Conservation (phyloP, 352 stramenopile genomes). For the Globisporangium recalcitrans region DNA sequence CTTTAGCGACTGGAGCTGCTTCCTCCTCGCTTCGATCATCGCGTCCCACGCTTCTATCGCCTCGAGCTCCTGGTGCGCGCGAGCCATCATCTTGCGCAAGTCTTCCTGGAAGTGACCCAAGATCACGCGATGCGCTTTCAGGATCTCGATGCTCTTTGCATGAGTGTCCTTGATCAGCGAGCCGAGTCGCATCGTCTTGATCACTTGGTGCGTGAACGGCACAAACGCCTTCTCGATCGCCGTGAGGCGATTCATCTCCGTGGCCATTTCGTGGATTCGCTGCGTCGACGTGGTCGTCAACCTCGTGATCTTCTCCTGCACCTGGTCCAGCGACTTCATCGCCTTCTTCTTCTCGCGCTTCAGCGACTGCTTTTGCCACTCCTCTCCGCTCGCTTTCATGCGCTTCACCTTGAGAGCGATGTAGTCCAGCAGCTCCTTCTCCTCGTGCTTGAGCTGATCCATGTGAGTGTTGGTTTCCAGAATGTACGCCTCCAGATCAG, state of each 20-base stretch:
- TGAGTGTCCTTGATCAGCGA: conserved; percentile 38
- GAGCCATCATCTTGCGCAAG: conserved; percentile 42
- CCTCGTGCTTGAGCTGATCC: conserved; percentile 50
- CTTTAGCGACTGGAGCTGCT: conserved; percentile 56
- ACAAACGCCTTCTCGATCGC: conserved; percentile 70
- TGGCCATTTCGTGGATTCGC: conserved; percentile 57
- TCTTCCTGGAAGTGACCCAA: conserved; percentile 56
- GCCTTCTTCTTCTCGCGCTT: conserved; percentile 82
- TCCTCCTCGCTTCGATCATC: conserved; percentile 52
- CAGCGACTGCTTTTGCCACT: conserved; percentile 79
- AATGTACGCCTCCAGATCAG: conserved; percentile 54
- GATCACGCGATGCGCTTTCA: conserved; percentile 38
- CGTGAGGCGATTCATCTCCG: conserved; percentile 54
- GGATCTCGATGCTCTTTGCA: conserved; percentile 31
- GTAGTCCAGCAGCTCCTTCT: conserved; percentile 68
- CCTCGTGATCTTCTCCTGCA: conserved; percentile 42
- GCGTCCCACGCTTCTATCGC: conserved; percentile 59
- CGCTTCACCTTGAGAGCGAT: conserved; percentile 71
- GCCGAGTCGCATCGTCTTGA: conserved; percentile 39
- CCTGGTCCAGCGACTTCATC: conserved; percentile 45
- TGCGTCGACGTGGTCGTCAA: conserved; percentile 43
- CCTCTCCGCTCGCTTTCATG: conserved; percentile 70
- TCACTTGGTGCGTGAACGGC: conserved; percentile 70
- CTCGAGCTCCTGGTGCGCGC: conserved; percentile 47
- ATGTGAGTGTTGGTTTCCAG: conserved; percentile 61